Percentiles rank a stretch among this genome's conserved stretches.
Conservation (phyloP, 805 yeast species). For the Candida endomychidarum region DNA sequence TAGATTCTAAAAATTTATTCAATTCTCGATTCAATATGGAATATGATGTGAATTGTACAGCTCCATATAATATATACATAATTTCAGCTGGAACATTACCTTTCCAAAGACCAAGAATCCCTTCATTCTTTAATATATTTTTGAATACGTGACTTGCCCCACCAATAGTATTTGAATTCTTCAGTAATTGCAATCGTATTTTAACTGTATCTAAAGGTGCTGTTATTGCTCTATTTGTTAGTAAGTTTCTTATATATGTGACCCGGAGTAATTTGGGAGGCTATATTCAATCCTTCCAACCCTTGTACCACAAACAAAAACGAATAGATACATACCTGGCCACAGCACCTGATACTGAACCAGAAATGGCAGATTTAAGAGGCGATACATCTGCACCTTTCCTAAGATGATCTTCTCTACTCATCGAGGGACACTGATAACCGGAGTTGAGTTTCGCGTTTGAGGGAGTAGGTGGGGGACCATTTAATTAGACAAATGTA, state of each 20-base stretch:
- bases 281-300: too few species aligned
- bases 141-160: conserved; percentile 39
- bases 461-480: too few species aligned
- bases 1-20: conserved; percentile 24
- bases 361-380: conserved; percentile 60
- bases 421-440: too few species aligned
- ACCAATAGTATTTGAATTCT: conserved; percentile 13
- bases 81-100: conserved; percentile 92
- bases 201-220: conserved; percentile 83
- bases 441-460: too few species aligned
- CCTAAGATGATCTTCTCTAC: conserved; percentile 43
- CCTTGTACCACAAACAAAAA: too few species aligned
- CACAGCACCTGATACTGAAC: conserved; percentile 66
- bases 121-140: conserved; percentile 59
- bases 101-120: conserved; percentile 82
- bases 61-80: conserved; percentile 84
- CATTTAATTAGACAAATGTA: too few species aligned
- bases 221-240: conserved; percentile 46
- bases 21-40: conserved; percentile 51
- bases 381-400: conserved; percentile 55
- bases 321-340: conserved; percentile 32
- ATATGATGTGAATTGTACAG: conserved; percentile 76
- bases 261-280: too few species aligned
- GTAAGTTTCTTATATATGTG: conserved; percentile 26
- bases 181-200: conserved; percentile 68